A percentile compares a stretch with the other conserved stretches of the same genome.
phyloP scores from a whole-genome alignment of 2,329 filamentous ascomycete species.

The Metarhizium robertsii region DNA sequence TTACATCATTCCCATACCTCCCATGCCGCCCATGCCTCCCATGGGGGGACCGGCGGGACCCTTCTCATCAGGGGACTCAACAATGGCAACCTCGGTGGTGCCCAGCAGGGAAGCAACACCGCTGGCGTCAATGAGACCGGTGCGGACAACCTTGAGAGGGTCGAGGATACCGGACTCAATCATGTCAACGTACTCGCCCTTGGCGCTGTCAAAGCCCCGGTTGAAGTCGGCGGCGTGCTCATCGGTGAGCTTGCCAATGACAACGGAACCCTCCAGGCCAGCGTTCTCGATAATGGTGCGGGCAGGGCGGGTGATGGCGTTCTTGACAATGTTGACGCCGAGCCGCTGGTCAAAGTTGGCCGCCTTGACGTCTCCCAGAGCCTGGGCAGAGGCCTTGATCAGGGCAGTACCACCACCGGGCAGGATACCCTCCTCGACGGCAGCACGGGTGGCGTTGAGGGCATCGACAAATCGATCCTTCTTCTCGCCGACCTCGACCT shows the following conservation, averaged over 20 bases:
- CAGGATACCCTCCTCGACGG: constrained; percentile 98
- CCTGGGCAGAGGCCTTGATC: constrained; percentile 91
- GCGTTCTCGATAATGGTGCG: constrained; percentile 97
- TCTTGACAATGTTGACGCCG: constrained; percentile 95
- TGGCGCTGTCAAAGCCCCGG: constrained; percentile 93
- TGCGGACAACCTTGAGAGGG: constrained; percentile 98
- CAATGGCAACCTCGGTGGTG: constrained; percentile 96
- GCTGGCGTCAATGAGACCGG: constrained; percentile 85
- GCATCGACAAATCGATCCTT: constrained; percentile 99
- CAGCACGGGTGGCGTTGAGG: constrained; percentile 93
- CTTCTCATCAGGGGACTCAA: constrained; percentile 94
- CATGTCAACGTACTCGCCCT: constrained; percentile 99
- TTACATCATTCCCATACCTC: constrained; percentile 56
- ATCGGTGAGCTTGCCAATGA: constrained; percentile 96
- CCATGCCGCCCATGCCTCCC: constrained; percentile 58
- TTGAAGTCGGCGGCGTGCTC: constrained; percentile 91
- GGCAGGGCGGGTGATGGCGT: constrained; percentile 90
- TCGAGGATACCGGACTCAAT: constrained; percentile 94
- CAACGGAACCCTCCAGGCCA: constrained; percentile 86
- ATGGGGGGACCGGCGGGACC: constrained; percentile 48
- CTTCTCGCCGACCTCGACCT: constrained; percentile 99
- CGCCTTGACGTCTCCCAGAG: constrained; percentile 72
- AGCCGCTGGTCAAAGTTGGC: constrained; percentile 99
- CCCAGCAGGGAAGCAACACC: constrained; percentile 95
- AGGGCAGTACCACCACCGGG: constrained; percentile 97